Evolutionary conservation across 371 early-diverging fungal genomes (phyloP).

Genomic region (Parasitella parasitica): DNA sequence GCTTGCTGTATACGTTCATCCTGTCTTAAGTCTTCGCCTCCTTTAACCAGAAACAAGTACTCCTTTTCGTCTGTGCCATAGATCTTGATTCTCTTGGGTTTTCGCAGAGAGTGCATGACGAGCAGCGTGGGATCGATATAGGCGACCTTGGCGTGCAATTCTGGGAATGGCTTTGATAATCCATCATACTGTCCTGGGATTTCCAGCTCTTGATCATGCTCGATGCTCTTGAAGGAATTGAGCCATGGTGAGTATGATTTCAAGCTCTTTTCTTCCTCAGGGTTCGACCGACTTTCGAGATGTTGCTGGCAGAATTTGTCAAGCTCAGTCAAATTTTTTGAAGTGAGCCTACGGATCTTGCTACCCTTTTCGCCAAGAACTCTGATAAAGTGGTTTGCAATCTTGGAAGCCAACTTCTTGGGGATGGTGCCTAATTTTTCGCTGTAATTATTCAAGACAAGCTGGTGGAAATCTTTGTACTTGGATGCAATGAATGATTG

Average conservation of each 20-base stretch:
- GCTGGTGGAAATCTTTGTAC: conserved; percentile 37
- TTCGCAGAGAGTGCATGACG: conserved; percentile 69
- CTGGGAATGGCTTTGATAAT: conserved; percentile 42
- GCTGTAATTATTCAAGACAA: conserved; percentile 28
- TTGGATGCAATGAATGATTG: conserved; percentile 13
- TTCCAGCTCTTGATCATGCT: conserved; percentile 55
- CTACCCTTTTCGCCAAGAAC: conserved; percentile 52
- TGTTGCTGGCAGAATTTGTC: background rate
- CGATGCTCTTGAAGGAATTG: conserved; percentile 39
- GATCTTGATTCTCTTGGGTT: conserved; percentile 71
- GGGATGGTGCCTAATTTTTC: conserved; percentile 28
- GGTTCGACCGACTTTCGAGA: background rate
- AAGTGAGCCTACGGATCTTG: conserved; percentile 19
- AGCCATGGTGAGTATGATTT: conserved; percentile 75
- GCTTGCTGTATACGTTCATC: conserved; percentile 81
- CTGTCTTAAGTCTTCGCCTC: conserved; percentile 79
- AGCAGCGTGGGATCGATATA: conserved; percentile 63
- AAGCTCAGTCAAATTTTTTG: background rate
- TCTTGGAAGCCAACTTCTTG: conserved; percentile 54
- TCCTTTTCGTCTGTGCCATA: conserved; percentile 73
- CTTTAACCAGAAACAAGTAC: conserved; percentile 76
- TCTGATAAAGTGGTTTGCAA: conserved; percentile 44
- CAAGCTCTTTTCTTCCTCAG: conserved; percentile 15
- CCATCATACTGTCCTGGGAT: conserved; percentile 79
- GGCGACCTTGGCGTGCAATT: conserved; percentile 57